Evolutionary conservation across 1,284 basidiomycete genomes (phyloP).

Genomic region (Bondarzewia mesenterica): DNA sequence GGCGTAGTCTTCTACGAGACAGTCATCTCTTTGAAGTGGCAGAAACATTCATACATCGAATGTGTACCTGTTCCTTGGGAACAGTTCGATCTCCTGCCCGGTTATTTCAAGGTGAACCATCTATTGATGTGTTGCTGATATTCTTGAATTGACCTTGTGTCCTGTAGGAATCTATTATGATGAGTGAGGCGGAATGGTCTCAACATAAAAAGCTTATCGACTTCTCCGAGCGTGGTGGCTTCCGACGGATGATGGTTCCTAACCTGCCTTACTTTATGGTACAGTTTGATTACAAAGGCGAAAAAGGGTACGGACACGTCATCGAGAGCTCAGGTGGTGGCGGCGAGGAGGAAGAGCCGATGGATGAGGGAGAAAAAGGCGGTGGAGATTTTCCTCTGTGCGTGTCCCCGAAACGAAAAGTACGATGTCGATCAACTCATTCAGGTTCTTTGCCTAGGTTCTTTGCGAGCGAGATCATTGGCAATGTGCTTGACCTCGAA

Average conservation of each 20-base stretch:
- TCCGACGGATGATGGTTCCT: slow-evolving; percentile 88
- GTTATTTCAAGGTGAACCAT: slow-evolving; percentile 77
- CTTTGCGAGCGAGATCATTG: slow-evolving; percentile 94
- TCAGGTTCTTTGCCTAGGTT: slow-evolving; percentile 51
- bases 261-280: slow-evolving; percentile 99
- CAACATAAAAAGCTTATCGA: slow-evolving; percentile 96
- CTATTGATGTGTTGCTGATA: background rate
- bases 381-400: slow-evolving; percentile 84
- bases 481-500: slow-evolving; percentile 84
- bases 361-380: slow-evolving; percentile 82
- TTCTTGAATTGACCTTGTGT: background rate
- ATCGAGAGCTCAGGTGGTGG: slow-evolving; percentile 78
- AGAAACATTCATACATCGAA: slow-evolving; percentile 90
- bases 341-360: slow-evolving; percentile 50
- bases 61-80: slow-evolving; percentile 86
- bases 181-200: slow-evolving; percentile 93
- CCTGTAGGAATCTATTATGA: slow-evolving; percentile 79
- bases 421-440: too few species aligned
- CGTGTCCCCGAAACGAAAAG: slow-evolving; percentile 23
- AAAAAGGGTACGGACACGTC: slow-evolving; percentile 95
- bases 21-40: slow-evolving; percentile 76
- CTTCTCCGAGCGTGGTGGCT: slow-evolving; percentile 83
- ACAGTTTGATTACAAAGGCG: slow-evolving; percentile 95
- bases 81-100: slow-evolving; percentile 79
- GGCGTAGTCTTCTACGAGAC: slow-evolving; percentile 95